Evolutionary conservation across 2,329 filamentous ascomycete species (phyloP), one percentile per base, ranked within the genome.

Genomic region (Fusarium protoensiforme): DNA sequence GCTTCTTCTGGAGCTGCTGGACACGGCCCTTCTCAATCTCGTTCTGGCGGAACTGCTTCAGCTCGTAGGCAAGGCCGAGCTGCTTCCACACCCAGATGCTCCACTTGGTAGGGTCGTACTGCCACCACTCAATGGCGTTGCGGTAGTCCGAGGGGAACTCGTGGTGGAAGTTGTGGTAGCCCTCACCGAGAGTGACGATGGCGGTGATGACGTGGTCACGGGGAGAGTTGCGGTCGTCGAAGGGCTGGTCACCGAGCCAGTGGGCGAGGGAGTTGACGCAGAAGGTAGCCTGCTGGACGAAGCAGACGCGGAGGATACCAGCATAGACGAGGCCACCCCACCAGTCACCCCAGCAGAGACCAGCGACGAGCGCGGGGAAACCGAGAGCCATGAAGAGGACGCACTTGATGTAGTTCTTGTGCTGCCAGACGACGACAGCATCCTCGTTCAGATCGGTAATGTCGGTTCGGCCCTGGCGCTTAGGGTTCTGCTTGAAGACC

Each of bases 121-220:
- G 94, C 85, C 91, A 92, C 94, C 94, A 97, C 84, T 94, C 88
- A 77, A 96, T 96, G 71, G 94, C 94, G 82, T 97, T 97, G 81
- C 94, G 93, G 90, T 96, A 97, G 83, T 97, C 94, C 13, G 93
- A 96, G 63, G 94, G 94, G 85, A 97, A 97, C 83, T 97, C 94
- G 88, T 97, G 94, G 85, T 97, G 94, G 89, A 97, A 97, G 89
- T 97, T 97, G 89, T 97, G 94, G 86, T 97, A 97, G 33, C 94
- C 94, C 85, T 95, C 94, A 57, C 94, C 94, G 24, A 97, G 92
- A 48, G 94, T 97, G 77, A 94, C 92, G 20, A 97, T 85, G 51
- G 94, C 94, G 43, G 94, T 97, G 84, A 97, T 90, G 80, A 96
- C 89, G 84, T 97, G 94, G 79, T 97, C 94, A 82, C 94, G 92